Evolutionary conservation across 2,329 filamentous ascomycete species (phyloP), one percentile per base, ranked within the genome.

Genomic region (Rhytidhysteron rufulum): DNA sequence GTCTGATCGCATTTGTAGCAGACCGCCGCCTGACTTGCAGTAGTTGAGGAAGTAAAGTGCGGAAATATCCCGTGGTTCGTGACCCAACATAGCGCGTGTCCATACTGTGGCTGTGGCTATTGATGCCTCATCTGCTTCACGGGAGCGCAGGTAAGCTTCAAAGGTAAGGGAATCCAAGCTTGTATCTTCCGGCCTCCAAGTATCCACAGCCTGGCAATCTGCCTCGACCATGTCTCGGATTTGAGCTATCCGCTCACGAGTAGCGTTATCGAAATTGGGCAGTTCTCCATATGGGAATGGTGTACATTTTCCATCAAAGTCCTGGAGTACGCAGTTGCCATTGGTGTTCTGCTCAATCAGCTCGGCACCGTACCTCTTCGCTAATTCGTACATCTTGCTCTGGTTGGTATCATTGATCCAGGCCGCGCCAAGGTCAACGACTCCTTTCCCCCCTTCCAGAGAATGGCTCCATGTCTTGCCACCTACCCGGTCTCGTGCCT

Each of bases 361-460:
- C 19, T 75, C 68, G 1, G 72, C 49, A 0, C 66, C 65, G 36
- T 70, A 74, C 29, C 56, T 47, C 34, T 64, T 48, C 0, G 66
- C 66, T 6, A 77, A 53, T 0, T 53, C 60, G 46, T 58, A 71
- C 35, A 80, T 69, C 3, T 60, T 59, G 19, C 49, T 60, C 45
- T 82, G 77, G 37, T 70, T 76, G 1, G 62, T 70, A 38, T 80
- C 73, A 45, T 82, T 82, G 47, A 81, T 73, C 79, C 78, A 82
- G 0, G 75, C 76, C 0, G 76, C 79, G 3, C 78, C 78, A 0
- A 79, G 51, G 17, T 82, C 79, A 5, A 72, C 64, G 0, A 60
- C 43, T 0, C 69, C 71, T 3, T 54, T 57, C 20, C 53, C 65
- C 9, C 24, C 57, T 43, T 58, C 48, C 7, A 61, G 45, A 1